Base-by-base conservation (phyloP, 2,329 filamentous ascomycete species). In the Aureobasidium sp. region DNA sequence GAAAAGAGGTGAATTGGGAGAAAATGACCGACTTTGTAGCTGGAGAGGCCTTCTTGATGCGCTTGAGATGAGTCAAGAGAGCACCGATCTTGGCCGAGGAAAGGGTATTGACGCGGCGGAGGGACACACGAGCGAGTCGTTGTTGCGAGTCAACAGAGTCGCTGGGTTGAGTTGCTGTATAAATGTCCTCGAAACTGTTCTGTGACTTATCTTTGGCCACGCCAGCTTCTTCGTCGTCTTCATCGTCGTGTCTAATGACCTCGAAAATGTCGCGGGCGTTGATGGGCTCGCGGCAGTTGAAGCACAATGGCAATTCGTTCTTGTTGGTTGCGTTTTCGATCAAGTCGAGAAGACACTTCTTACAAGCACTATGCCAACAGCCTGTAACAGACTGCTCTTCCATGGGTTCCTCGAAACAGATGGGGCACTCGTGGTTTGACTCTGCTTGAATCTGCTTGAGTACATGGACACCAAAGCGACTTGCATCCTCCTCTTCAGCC, bases 311-410 rank as follows among this genome's bases (percentile, higher is more conserved):
- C 0, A 88, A 74, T 54, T 90, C 83, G 47, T 86, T 85, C 63
- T 88, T 90, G 67, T 90, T 86, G 5, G 82, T 87, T 72, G 96
- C 89, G 69, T 96, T 91, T 65, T 89, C 85, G 70, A 99, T 95
- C 68, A 91, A 96, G 67, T 91, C 86, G 1, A 95, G 78, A n/a
- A 97, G 77, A 69, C 94, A 99, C 65, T 90, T 88, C 75, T 94
- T 96, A 78, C 94, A 99, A 0, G 94, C 92, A 37, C 90, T 96
- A 74, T 99, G 94, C 91, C 94, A 99, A 75, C 94, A 99, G 0
- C 91, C 90, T 0, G 94, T 97, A 1, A 99, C 94, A 0, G 89
- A 88, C 70, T 96, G 93, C 60, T 97, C 89, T 44, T 90, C 84
- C 91, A 97, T 97, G 3, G 92, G 91, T 72, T 97, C 94, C 73